These are phyloP conservation scores for Trichophyton simii DNA, from an alignment of 2,329 filamentous ascomycete genomes.

Conservation along the genomic window DNA sequence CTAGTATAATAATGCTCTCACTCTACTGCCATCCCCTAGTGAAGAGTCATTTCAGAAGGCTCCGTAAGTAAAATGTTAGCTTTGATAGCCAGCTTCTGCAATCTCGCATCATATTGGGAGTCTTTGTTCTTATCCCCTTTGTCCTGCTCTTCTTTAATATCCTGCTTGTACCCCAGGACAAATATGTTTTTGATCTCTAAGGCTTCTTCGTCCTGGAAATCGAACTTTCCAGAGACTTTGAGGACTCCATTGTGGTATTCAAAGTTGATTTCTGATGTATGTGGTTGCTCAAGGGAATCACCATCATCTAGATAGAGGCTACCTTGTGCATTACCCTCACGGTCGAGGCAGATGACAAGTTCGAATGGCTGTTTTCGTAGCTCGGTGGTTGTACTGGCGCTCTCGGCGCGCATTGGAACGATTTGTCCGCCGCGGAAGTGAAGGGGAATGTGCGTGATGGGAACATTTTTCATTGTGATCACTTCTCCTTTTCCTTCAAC, in stretches of 20 bases:
- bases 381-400: conserved; percentile 49
- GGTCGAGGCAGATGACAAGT: conserved; percentile 54
- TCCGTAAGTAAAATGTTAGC: conserved; percentile 8
- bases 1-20: background rate
- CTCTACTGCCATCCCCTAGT: background rate
- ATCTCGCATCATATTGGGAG: conserved; percentile 7
- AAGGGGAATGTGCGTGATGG: conserved; percentile 45
- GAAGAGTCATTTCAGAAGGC: conserved; percentile 4
- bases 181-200: conserved; percentile 40
- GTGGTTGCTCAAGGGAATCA: conserved; percentile 48
- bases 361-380: conserved; percentile 53
- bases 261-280: conserved; percentile 45
- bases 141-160: background rate
- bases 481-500: conserved; percentile 36
- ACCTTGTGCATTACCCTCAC: conserved; percentile 51
- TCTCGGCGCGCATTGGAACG: conserved; percentile 42
- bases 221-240: conserved; percentile 11
- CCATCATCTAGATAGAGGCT: conserved; percentile 69
- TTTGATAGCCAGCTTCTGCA: conserved; percentile 2
- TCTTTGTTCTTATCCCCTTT: background rate
- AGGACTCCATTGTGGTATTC: conserved; percentile 38
- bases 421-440: conserved; percentile 51
- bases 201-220: conserved; percentile 15
- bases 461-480: conserved; percentile 35
- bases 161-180: conserved; percentile 31